phyloP scores from a whole-genome alignment of 257 asterid genomes.

The Solanum chilense region DNA sequence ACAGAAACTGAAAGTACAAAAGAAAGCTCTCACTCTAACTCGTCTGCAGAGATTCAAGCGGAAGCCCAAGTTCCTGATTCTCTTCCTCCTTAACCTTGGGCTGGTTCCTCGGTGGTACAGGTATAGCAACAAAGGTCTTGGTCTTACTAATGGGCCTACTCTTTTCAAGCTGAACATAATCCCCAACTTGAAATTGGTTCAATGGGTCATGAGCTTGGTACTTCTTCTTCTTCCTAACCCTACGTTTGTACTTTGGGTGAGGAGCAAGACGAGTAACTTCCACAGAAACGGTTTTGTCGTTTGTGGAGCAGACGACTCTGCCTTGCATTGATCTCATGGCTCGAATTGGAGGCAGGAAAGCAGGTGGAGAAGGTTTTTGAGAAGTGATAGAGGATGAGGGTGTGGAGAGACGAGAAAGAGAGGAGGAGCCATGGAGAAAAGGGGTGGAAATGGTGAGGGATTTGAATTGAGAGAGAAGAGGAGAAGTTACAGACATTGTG shows the following conservation, averaged over 20 bases:
- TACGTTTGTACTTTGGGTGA: slow-evolving; percentile 93
- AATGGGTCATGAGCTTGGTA: slow-evolving; percentile 88
- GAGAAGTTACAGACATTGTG: slow-evolving; percentile 37
- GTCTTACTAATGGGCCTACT: slow-evolving; percentile 79
- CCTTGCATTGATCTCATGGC: slow-evolving; percentile 76
- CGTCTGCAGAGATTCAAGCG: slow-evolving; percentile 9
- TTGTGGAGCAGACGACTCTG: slow-evolving; percentile 62
- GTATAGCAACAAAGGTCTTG: slow-evolving; percentile 58
- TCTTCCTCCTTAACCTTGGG: slow-evolving; percentile 13
- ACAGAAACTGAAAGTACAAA: background rate
- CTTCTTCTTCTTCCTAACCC: slow-evolving; percentile 87
- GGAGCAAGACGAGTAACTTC: slow-evolving; percentile 84
- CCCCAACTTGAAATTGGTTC: slow-evolving; percentile 83
- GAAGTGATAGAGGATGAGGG: slow-evolving; percentile 17
- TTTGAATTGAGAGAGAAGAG: slow-evolving; percentile 43
- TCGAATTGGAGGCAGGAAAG: slow-evolving; percentile 33
- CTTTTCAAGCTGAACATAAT: slow-evolving; percentile 67
- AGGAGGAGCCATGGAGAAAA: slow-evolving; percentile 73
- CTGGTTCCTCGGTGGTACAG: slow-evolving; percentile 25
- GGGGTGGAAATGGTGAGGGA: slow-evolving; percentile 38
- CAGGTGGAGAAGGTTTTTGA: slow-evolving; percentile 15
- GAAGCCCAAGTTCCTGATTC: slow-evolving; percentile 16
- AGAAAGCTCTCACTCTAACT: background rate
- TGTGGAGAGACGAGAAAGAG: slow-evolving; percentile 26
- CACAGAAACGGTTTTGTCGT: slow-evolving; percentile 82